A percentile compares a stretch with the other conserved stretches of the same genome.
These are phyloP conservation scores for Colletotrichum cordylinicola DNA, from an alignment of 2,329 filamentous ascomycete genomes.

Conservation along the genomic window DNA sequence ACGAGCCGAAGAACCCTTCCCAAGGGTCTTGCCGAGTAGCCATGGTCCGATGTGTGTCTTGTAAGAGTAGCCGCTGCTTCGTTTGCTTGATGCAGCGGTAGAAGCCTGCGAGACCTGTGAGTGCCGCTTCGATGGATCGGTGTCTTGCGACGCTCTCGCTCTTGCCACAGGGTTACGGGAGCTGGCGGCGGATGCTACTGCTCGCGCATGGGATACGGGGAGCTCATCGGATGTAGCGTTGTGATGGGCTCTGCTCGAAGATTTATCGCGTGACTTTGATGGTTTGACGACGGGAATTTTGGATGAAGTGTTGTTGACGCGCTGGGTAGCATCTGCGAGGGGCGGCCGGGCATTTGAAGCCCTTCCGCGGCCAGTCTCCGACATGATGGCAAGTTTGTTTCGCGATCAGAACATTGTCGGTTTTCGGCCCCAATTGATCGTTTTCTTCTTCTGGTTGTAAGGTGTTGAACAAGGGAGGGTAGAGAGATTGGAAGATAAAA, in stretches of 20 bases:
- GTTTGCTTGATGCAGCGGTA: constrained; percentile 38
- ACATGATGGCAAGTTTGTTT: constrained; percentile 9
- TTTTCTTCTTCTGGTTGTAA: not conserved
- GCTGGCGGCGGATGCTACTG: not conserved
- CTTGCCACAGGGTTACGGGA: constrained; percentile 27
- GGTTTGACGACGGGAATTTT: constrained; percentile 31
- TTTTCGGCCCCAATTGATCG: not conserved
- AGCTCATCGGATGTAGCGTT: constrained; percentile 2
- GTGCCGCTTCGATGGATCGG: constrained; percentile 40
- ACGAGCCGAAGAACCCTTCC: constrained; percentile 86
- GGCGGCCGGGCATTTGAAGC: constrained; percentile 38
- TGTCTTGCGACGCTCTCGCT: constrained; percentile 31
- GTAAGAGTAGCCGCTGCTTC: constrained; percentile 44
- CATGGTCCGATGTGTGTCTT: constrained; percentile 91
- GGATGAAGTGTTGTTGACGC: constrained; percentile 46
- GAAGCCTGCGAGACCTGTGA: constrained; percentile 48
- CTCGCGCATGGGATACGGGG: not conserved
- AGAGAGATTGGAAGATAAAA: constrained; percentile 7
- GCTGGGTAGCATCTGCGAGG: constrained; percentile 52
- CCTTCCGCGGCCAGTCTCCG: constrained; percentile 14
- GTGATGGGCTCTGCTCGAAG: not conserved
- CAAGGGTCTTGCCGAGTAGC: constrained; percentile 88
- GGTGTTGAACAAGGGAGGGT: constrained; percentile 5
- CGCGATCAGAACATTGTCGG: constrained; percentile 15
- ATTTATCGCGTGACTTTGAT: constrained; percentile 34